Evolutionary conservation across 2,329 filamentous ascomycete species (phyloP), one percentile per base, ranked within the genome.

Genomic region (Acarospora socialis): DNA sequence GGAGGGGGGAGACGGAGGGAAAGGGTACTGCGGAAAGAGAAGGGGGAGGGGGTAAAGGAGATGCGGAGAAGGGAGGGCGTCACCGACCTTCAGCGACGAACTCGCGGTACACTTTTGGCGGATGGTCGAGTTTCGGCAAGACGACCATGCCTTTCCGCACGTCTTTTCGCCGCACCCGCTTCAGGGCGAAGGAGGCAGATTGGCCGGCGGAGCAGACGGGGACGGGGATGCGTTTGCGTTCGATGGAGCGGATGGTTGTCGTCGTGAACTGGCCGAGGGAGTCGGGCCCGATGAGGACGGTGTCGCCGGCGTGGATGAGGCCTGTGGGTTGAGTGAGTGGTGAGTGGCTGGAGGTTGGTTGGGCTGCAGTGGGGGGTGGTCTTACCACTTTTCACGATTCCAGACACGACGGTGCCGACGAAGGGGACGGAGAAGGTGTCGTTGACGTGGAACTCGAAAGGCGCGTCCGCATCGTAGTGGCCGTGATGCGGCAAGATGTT

Each of bases 131-230:
- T 52, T 86, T 92, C 26, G 84, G 81, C 18, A 98, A 63, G 4
- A 95, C 83, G 2, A 98, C 90, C 86, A 95, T 95, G 18, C 90
- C 90, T 62, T 98, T 98, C 8, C 90, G 71, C 0, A 98, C 87
- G 43, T 95, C 87, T 54, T 87, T 92, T 24, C 87, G 67, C 29
- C 84, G 74, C 3, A 95, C 70, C 40, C 84, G 78, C 43, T 90
- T 86, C 32, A 98, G 55, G 0, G 90, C 87, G 48, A 98, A 92
- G 6, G 81, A 90, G 1, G 82, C 90, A 17, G 81, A 92, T 56
- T 98, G 90, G 0, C 90, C 90, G 0, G 90, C 90, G 8, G 79
- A 81, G 20, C 83, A 87, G 2, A 78, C 82, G 0, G 84, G 83
- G 0, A 94, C 87, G 15, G 73, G 68, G 43, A 95, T 87, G 13